phyloP scores from a whole-genome alignment of 768 basidiomycete species.

The Podaxis sp. region DNA sequence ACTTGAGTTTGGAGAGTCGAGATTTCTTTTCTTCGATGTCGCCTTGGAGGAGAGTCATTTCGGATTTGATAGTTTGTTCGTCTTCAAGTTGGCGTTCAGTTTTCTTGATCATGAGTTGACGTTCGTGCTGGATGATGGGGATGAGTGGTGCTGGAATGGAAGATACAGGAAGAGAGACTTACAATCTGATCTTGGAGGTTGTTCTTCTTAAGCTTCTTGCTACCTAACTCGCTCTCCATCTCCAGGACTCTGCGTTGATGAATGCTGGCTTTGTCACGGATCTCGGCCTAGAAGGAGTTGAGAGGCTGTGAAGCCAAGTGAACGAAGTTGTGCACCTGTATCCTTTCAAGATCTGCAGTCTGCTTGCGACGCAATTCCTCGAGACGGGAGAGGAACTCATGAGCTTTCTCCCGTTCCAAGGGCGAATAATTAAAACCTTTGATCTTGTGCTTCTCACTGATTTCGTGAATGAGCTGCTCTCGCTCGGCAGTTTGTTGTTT shows the following conservation, averaged over 20 bases:
- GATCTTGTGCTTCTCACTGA: constrained; percentile 67
- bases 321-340: constrained; percentile 51
- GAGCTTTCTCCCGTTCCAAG: constrained; percentile 68
- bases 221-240: constrained; percentile 55
- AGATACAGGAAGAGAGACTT: constrained; percentile 20
- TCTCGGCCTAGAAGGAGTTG: constrained; percentile 46
- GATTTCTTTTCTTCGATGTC: constrained; percentile 72
- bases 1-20: constrained; percentile 59
- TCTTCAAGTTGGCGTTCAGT: constrained; percentile 59
- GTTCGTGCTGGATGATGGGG: constrained; percentile 40
- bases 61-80: constrained; percentile 51
- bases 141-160: not conserved
- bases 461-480: constrained; percentile 70
- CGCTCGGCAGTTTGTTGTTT: constrained; percentile 67
- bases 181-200: constrained; percentile 61
- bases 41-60: constrained; percentile 50
- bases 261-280: constrained; percentile 56
- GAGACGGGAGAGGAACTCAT: constrained; percentile 71
- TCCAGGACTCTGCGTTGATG: constrained; percentile 60
- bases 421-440: constrained; percentile 72
- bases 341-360: constrained; percentile 59
- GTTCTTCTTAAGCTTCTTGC: constrained; percentile 52
- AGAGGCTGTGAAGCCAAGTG: not conserved
- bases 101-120: constrained; percentile 48
- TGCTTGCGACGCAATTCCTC: constrained; percentile 62